Evolutionary conservation across 257 asterid species (phyloP).

Genomic region (Fraxinus anomala): DNA sequence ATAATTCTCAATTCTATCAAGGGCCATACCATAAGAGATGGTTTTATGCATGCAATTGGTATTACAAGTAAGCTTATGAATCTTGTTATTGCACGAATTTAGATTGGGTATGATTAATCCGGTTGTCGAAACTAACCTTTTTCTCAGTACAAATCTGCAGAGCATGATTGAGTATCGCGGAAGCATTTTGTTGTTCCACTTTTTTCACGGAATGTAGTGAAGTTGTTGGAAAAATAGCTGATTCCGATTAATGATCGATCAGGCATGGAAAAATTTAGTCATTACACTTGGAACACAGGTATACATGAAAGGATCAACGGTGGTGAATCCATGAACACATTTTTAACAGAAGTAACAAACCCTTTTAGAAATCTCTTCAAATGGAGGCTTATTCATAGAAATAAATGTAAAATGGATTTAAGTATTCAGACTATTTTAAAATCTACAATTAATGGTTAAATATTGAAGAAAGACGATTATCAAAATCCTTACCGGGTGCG

Average conservation of each 20-base stretch:
- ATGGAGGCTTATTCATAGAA: too few relatives aligned
- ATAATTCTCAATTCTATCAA: too few relatives aligned
- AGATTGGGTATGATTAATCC: too few relatives aligned
- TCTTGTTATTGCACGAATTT: too few relatives aligned
- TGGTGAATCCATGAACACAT: too few relatives aligned
- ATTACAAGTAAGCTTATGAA: too few relatives aligned
- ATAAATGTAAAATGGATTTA: too few relatives aligned
- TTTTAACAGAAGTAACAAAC: too few relatives aligned
- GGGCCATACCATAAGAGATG: neutral
- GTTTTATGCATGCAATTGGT: too few relatives aligned
- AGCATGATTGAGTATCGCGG: conserved; percentile 36
- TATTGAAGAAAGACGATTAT: neutral
- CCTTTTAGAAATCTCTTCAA: too few relatives aligned
- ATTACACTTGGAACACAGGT: neutral
- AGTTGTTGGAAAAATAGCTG: conserved; percentile 37
- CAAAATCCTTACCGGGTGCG: conserved; percentile 25
- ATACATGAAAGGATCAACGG: neutral
- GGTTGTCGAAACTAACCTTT: conserved; percentile 19
- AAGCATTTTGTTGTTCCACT: conserved; percentile 39
- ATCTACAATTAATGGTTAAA: too few relatives aligned
- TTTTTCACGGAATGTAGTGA: conserved; percentile 36
- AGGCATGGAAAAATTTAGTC: neutral
- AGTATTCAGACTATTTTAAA: too few relatives aligned
- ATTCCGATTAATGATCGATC: neutral
- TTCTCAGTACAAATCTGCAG: conserved; percentile 32